Evolutionary conservation across 495 filamentous ascomycete species (phyloP).

Genomic region (Stereocaulon alpinum): DNA sequence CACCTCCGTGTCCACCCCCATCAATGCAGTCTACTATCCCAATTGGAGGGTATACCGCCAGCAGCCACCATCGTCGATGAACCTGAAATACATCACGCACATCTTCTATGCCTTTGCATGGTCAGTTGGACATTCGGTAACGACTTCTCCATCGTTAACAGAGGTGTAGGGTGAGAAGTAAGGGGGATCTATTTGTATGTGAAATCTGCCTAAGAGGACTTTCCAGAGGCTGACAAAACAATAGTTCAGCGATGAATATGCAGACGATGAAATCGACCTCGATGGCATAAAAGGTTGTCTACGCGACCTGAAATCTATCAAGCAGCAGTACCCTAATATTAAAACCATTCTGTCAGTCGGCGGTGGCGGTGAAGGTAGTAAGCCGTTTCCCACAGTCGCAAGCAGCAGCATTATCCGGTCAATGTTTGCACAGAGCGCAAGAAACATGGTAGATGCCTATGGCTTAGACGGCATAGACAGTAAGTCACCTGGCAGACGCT

Average conservation of each 20-base stretch:
- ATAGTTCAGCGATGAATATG: constrained; percentile 80
- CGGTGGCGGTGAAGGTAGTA: constrained; percentile 65
- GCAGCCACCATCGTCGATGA: constrained; percentile 67
- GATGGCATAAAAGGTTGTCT: constrained; percentile 71
- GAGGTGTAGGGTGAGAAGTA: constrained; percentile 9
- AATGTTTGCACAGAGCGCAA: constrained; percentile 63
- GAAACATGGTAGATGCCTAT: constrained; percentile 60
- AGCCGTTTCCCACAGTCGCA: constrained; percentile 68
- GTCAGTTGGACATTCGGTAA: constrained; percentile 30
- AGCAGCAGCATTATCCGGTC: constrained; percentile 48
- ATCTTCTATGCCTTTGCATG: constrained; percentile 85
- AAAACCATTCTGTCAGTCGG: constrained; percentile 80
- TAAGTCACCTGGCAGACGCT: constrained; percentile 27
- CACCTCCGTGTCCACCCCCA: background rate
- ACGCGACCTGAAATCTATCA: constrained; percentile 63
- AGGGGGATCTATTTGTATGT: constrained; percentile 9
- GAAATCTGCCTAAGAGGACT: background rate
- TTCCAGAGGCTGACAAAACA: background rate
- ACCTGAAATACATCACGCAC: constrained; percentile 59
- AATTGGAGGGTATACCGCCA: constrained; percentile 73
- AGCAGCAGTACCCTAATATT: constrained; percentile 62
- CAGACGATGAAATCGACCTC: constrained; percentile 68
- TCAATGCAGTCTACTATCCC: constrained; percentile 41
- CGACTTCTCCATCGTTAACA: constrained; percentile 10
- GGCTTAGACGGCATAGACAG: constrained; percentile 81